phyloP scores from a whole-genome alignment of 176 grass and related monocot species.

The Carex pumila region DNA sequence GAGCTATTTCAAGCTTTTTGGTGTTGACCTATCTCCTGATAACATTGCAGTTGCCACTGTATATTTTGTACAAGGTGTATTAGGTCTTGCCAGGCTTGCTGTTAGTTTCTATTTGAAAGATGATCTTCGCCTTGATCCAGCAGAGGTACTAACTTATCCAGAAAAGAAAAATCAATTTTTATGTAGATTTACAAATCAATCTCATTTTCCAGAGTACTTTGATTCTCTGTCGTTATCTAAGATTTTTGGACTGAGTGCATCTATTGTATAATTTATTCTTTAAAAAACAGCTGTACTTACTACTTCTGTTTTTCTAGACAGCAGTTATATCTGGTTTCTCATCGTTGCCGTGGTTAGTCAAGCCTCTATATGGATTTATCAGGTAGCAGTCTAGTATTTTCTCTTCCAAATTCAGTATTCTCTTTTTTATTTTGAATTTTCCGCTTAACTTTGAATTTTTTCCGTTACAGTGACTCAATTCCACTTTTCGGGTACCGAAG shows the following conservation, averaged over 20 bases:
- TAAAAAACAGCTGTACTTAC: constrained; percentile 31
- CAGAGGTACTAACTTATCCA: constrained; percentile 51
- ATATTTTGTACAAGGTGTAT: constrained; percentile 99
- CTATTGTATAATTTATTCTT: not conserved
- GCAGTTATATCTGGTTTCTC: constrained; percentile 94
- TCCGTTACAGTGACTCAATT: constrained; percentile 84
- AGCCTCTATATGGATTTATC: constrained; percentile 98
- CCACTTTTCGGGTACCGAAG: constrained; percentile 94
- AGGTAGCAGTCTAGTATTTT: constrained; percentile 39
- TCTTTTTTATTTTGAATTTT: not conserved
- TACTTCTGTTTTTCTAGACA: constrained; percentile 56
- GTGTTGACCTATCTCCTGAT: constrained; percentile 84
- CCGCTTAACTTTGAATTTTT: not conserved
- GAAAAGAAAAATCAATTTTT: constrained; percentile 7
- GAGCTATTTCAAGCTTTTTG: constrained; percentile 59
- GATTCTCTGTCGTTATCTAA: not conserved
- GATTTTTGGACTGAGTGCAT: not conserved
- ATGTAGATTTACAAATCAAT: constrained; percentile 3
- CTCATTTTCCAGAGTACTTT: not conserved
- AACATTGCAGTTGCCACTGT: constrained; percentile 96
- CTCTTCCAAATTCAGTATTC: not conserved
- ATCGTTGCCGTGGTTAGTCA: constrained; percentile 92
- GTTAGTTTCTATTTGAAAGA: constrained; percentile 97
- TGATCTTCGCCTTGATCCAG: constrained; percentile 91
- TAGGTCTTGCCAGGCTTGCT: constrained; percentile 94